Conservation (phyloP, 805 yeast species). For the Yamadazyma laniorum region DNA sequence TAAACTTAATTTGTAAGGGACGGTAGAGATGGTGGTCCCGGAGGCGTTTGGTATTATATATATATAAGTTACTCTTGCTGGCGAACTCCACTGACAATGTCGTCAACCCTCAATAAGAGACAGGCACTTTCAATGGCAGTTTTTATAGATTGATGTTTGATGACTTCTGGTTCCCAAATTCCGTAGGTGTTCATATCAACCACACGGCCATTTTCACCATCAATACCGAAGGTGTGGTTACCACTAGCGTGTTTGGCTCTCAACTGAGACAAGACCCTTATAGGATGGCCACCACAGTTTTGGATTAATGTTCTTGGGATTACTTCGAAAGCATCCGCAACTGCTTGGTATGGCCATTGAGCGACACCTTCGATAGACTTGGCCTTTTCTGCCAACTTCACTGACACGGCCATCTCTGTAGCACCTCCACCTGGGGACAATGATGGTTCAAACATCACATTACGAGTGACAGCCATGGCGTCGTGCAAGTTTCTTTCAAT, state of each 20-base stretch:
- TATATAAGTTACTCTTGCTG: conserved; percentile 33
- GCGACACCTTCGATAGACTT: conserved; percentile 90
- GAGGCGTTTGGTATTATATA: too few relatives aligned
- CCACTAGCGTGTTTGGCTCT: conserved; percentile 98
- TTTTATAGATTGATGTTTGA: conserved; percentile 93
- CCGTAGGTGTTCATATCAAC: conserved; percentile 96
- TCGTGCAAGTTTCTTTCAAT: conserved; percentile 96
- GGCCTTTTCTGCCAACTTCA: conserved; percentile 83
- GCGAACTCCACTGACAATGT: conserved; percentile 94
- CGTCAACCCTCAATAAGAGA: conserved; percentile 91
- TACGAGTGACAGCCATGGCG: conserved; percentile 97
- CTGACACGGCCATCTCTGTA: conserved; percentile 97
- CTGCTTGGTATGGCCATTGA: conserved; percentile 99
- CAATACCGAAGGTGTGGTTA: conserved; percentile 79
- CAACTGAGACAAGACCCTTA: conserved; percentile 81
- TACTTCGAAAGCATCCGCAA: conserved; percentile 97
- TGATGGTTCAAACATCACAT: conserved; percentile 91
- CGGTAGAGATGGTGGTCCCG: too few relatives aligned
- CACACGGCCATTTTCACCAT: conserved; percentile 91
- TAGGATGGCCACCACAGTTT: conserved; percentile 97
- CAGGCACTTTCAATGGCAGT: conserved; percentile 99
- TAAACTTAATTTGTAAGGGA: too few relatives aligned
- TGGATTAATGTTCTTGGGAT: conserved; percentile 96
- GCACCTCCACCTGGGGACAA: conserved; percentile 99
- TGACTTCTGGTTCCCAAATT: conserved; percentile 98